These are phyloP conservation scores for Xylaria sp. DNA, from an alignment of 2,329 filamentous ascomycete genomes.

Conservation along the genomic window DNA sequence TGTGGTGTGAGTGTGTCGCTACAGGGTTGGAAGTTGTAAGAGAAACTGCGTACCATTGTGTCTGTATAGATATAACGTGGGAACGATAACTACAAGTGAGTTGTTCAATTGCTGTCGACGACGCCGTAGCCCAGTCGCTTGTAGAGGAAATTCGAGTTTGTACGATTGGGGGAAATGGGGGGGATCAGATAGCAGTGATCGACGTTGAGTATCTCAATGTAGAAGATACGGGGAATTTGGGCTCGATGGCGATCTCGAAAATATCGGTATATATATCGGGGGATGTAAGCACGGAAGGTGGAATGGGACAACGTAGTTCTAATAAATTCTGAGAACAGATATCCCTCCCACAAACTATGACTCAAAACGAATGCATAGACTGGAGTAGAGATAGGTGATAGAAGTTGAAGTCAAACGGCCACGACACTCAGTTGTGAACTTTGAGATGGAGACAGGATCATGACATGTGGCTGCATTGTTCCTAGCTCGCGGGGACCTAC, in stretches of 20 bases:
- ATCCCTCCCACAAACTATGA: conserved; percentile 24
- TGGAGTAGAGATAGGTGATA: conserved; percentile 10
- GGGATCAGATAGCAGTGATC: conserved; percentile 10
- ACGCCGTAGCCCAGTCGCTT: neutral
- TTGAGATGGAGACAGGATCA: conserved; percentile 22
- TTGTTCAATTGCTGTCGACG: neutral
- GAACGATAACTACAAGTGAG: neutral
- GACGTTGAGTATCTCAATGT: conserved; percentile 6
- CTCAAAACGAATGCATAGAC: conserved; percentile 18
- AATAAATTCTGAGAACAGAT: conserved; percentile 39
- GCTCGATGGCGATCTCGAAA: neutral
- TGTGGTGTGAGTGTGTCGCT: neutral
- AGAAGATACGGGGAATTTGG: conserved; percentile 1
- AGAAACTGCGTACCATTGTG: conserved; percentile 38
- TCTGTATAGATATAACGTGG: conserved; percentile 22
- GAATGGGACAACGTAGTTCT: conserved; percentile 22
- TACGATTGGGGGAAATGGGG: neutral
- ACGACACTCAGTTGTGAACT: conserved; percentile 23
- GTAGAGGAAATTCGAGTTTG: neutral
- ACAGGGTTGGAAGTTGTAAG: neutral
- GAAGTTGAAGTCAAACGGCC: conserved; percentile 19
- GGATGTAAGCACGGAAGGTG: neutral
- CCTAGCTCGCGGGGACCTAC: neutral
- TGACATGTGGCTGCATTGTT: conserved; percentile 35
- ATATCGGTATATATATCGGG: conserved; percentile 28